A percentile compares a stretch with the other conserved stretches of the same genome.
These are phyloP conservation scores for Epicoccum sorghinum DNA, from an alignment of 2,329 filamentous ascomycete genomes.

Conservation along the genomic window DNA sequence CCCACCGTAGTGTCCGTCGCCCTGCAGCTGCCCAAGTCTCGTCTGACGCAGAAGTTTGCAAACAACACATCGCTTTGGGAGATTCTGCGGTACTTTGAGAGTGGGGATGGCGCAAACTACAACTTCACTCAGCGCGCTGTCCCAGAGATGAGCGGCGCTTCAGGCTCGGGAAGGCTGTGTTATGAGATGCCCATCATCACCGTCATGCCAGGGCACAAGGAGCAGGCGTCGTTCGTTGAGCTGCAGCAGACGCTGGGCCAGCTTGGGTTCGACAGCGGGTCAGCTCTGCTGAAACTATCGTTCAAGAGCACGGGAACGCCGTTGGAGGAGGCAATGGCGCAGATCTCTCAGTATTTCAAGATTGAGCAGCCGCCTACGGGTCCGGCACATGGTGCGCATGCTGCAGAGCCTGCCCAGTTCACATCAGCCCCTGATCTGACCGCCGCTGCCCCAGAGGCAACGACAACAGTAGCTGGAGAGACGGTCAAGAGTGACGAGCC, in stretches of 20 bases:
- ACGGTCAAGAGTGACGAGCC: slow-evolving; percentile 30
- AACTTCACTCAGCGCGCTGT: slow-evolving; percentile 86
- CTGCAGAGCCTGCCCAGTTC: slow-evolving; percentile 35
- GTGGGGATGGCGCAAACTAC: slow-evolving; percentile 53
- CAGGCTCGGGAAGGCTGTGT: slow-evolving; percentile 74
- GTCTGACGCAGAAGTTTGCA: slow-evolving; percentile 83
- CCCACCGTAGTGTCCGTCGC: slow-evolving; percentile 86
- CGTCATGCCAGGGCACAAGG: slow-evolving; percentile 72
- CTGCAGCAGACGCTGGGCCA: slow-evolving; percentile 89
- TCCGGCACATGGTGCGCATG: slow-evolving; percentile 38
- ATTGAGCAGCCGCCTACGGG: slow-evolving; percentile 38
- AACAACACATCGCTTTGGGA: slow-evolving; percentile 90
- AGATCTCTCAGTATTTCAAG: slow-evolving; percentile 79
- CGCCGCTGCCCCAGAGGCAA: slow-evolving; percentile 32
- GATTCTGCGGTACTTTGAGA: slow-evolving; percentile 87
- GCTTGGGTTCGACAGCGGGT: slow-evolving; percentile 85
- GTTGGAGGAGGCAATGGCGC: slow-evolving; percentile 81
- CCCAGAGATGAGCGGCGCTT: slow-evolving; percentile 64
- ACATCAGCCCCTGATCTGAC: slow-evolving; percentile 29
- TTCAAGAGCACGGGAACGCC: slow-evolving; percentile 80
- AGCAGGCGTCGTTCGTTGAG: slow-evolving; percentile 76
- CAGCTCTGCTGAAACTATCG: slow-evolving; percentile 75
- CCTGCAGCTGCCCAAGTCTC: slow-evolving; percentile 78
- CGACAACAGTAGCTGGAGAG: slow-evolving; percentile 33
- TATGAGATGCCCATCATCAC: slow-evolving; percentile 88